Evolutionary conservation across 306 rosid species (phyloP), one percentile per base, ranked within the genome.

Genomic region (Fragaria vesca): DNA sequence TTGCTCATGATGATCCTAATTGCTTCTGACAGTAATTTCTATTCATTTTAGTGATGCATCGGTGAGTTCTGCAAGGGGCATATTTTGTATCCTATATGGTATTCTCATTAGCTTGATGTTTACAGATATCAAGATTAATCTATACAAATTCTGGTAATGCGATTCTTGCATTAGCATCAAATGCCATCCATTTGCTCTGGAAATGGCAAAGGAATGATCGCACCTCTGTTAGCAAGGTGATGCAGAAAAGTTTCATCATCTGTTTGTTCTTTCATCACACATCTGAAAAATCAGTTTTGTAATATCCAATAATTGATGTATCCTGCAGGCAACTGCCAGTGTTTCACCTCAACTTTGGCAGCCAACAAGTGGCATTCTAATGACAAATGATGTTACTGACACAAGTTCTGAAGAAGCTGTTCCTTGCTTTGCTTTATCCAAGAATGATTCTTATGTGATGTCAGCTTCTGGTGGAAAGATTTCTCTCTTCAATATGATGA

Each of bases 391-490:
- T 72, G 47, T 89, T 80, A 66, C 84, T 79, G 94, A 90, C 85
- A 81, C 88, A 85, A 89, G 83, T 82, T 81, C 93, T 21, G 98
- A 94, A 85, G 97, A 94, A 74, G 89, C 91, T 13, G 93, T 94
- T 24, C 93, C 97, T 55, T 94, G 98, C 82, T 94, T 94, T 72
- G 98, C 98, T 80, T 85, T 94, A 78, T 94, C 98, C 62, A 94
- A 94, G 83, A 94, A 94, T 76, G 98, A 94, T 86, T 91, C 97
- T 77, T 94, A 94, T n/a, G 98, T 94, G 62, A 94, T 94, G 96
- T 94, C 98, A 71, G 98, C 98, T 68, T 94, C 98, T 8, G 98
- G 98, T 73, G 98, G 98, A 79, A 91, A 91, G 88, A 91, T 94
- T 71, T 94, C 98, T 74, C 85, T 94, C 52, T 94, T 94, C 83